Evolutionary conservation across 805 yeast species (phyloP), one percentile per base, ranked within the genome.

Genomic region (Brettanomyces anomalus): DNA sequence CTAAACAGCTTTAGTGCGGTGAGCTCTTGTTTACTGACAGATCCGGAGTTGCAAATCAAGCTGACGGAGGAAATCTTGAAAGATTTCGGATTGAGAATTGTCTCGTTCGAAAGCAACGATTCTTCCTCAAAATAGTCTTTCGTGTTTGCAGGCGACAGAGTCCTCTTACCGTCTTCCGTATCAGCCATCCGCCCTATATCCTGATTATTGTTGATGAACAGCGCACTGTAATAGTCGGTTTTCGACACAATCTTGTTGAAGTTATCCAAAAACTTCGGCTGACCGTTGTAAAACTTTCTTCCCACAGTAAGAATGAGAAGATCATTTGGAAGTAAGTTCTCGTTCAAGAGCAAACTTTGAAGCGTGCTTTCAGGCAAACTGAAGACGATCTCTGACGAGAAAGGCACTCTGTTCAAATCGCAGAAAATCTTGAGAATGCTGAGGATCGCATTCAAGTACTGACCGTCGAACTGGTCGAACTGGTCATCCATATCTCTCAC

Each of bases 401-500:
- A 61, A 4, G 55, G 55, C 8, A 60, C 50, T 20, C 54, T 49
- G 24, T 52, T 57, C 33, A 57, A 40, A 33, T 59, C 64, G 38
- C 61, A 56, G 42, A 61, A 60, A 3, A 61, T 50, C 24, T 61
- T 61, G 39, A 61, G 47, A 8, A 61, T 56, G 43, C 62, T 57
- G 33, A 61, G 46, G 26, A 56, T 55, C 1, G 51, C 73, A 58
- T 60, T 76, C 54, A 63, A 62, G 8, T 53, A 61, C 49, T 48
- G 65, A 36, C 53, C 54, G 10, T 39, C 41, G 16, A 39, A 39
- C 41, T 31, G 36, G 20, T 46, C 46, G n/a, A 45, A 40, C 33
- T 44, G 47, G 14, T 41, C 50, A 32, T 37, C 46, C 37, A 35
- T 28, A 16, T 35, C 51, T 44, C 28, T 49, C 51, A 39, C 51